Evolutionary conservation across 2,329 filamentous ascomycete species (phyloP).

Genomic region (Scedosporium dehoogii): DNA sequence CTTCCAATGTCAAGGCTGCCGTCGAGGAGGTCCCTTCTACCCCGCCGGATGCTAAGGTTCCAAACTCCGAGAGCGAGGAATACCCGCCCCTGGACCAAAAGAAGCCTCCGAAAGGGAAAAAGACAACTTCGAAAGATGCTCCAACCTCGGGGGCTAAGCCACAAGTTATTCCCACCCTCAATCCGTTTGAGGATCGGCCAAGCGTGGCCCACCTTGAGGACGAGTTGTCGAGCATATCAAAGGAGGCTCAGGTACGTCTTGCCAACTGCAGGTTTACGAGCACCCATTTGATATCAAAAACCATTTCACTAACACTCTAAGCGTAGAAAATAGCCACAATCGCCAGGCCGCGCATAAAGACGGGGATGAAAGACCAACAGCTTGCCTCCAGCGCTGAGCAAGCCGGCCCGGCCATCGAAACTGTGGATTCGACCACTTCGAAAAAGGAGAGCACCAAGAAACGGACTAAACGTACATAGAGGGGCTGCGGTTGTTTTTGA

Average conservation of each 20-base stretch:
- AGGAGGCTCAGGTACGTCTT: not conserved
- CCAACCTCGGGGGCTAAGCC: not conserved
- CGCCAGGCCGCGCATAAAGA: too few species aligned
- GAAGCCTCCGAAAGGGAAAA: not conserved
- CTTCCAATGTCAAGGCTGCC: conserved; percentile 1
- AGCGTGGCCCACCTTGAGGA: not conserved
- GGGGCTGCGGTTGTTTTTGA: not conserved
- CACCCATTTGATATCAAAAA: not conserved
- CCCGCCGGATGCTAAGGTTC: not conserved
- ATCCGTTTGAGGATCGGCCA: not conserved
- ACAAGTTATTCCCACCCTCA: not conserved
- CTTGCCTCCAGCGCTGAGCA: not conserved
- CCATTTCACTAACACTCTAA: not conserved
- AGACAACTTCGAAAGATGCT: not conserved
- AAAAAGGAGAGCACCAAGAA: not conserved
- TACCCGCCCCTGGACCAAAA: not conserved
- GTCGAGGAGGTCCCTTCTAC: not conserved
- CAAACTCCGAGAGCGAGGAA: not conserved
- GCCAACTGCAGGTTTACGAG: not conserved
- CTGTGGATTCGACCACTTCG: not conserved
- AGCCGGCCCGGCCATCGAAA: not conserved
- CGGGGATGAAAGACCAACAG: not conserved
- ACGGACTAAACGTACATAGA: not conserved
- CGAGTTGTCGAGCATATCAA: not conserved
- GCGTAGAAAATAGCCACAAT: not conserved